Conservation (phyloP, 2,329 filamentous ascomycete genomes). For the Cryphonectria japonica region DNA sequence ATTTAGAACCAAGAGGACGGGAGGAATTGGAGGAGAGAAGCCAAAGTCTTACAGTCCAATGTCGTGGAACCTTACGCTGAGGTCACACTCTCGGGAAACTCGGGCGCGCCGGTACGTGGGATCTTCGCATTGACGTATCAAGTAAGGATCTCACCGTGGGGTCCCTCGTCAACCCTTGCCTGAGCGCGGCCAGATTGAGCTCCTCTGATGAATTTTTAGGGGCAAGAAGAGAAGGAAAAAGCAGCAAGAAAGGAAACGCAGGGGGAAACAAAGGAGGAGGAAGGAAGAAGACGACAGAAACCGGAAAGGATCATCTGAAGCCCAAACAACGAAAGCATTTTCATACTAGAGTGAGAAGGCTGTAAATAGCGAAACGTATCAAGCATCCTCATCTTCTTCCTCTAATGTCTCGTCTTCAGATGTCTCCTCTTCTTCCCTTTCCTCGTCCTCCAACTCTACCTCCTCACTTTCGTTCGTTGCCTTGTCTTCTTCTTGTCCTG, state of each 20-base stretch:
- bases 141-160: slow-evolving; percentile 7
- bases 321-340: background rate
- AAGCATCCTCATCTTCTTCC: background rate
- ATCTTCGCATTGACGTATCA: background rate
- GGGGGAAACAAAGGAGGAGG: background rate
- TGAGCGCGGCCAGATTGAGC: background rate
- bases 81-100: slow-evolving; percentile 2
- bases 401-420: background rate
- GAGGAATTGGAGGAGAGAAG: slow-evolving; percentile 8
- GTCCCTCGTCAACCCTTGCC: background rate
- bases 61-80: slow-evolving; percentile 1
- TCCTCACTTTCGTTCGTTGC: background rate
- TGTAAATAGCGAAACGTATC: background rate
- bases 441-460: background rate
- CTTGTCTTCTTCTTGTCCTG: background rate
- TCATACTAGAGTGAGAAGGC: background rate
- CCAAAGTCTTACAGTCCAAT: slow-evolving; percentile 9
- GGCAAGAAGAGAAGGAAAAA: background rate
- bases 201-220: background rate
- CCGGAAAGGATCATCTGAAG: background rate
- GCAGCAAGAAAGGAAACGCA: background rate
- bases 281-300: background rate
- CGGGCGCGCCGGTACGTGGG: slow-evolving; percentile 8
- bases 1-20: slow-evolving; percentile 8
- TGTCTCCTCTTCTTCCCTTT: background rate